Base-by-base conservation (phyloP, 768 basidiomycete genomes). In the Sporobolomyces roseus region DNA sequence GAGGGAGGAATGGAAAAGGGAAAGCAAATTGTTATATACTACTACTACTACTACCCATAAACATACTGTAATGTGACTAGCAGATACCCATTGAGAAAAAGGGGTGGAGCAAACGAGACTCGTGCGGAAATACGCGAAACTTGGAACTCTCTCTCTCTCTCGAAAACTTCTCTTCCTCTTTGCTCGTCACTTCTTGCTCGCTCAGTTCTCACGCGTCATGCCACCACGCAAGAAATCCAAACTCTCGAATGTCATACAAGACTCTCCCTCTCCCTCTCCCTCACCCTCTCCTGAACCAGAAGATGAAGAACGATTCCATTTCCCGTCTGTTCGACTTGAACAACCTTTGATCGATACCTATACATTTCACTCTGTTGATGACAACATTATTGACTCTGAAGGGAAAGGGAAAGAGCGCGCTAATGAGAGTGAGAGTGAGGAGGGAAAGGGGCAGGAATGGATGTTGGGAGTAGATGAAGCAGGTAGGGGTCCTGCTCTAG, bases 381-480 rank as follows among this genome's bases (percentile, higher is more conserved):
- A n/a, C n/a, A n/a, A 48, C 4, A 16, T 35, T 19, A 46, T 29
- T 23, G 45, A 10, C 14, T 13, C 13, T 23, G 27, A n/a, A n/a
- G n/a, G n/a, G n/a, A n/a, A n/a, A n/a, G n/a, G n/a, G 27, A 5
- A 27, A 8, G 17, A 25, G n/a, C 12, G 27, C 49, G 25, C n/a
- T 12, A 29, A 29, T 6, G 51, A 38, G 33, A 61, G 21, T 9
- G 48, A 41, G 23, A 25, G 32, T 45, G 43, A 29, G 21, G 32
- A 36, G 73, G 75, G 25, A 72, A 54, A 61, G 19, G 61, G 56
- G 79, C 90, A 94, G 3, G 70, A 70, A 27, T 74, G 72, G 80
- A 90, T 97, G 55, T 87, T 99, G 56, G 96, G 96, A 29, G 93
- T 99, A n/a, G 96, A 99, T 78, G 96, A 99, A 78, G 96, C 96